phyloP scores from a whole-genome alignment of 768 basidiomycete species.

The Naganishia antarctica region DNA sequence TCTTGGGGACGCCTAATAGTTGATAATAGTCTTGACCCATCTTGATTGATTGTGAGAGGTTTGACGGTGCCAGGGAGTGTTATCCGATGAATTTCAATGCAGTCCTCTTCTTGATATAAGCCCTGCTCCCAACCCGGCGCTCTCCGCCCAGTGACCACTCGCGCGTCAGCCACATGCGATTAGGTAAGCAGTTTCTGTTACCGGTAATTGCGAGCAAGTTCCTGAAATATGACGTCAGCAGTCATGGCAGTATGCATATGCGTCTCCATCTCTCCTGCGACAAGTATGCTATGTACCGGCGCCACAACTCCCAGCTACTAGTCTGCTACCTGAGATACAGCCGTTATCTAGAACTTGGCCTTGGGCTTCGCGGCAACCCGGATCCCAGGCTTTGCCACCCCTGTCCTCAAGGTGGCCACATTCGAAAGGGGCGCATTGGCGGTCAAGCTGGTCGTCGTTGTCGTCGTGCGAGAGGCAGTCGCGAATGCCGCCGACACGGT shows the following conservation, averaged over 20 bases:
- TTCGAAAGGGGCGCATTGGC: background rate
- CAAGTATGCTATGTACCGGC: no score
- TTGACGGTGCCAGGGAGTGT: no score
- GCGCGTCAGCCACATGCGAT: slow-evolving; percentile 1
- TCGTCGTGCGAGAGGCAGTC: background rate
- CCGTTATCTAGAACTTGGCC: background rate
- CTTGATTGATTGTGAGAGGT: no score
- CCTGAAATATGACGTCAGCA: background rate
- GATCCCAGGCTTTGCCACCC: background rate
- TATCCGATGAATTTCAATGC: no score
- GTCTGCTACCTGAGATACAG: background rate
- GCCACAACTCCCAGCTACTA: no score
- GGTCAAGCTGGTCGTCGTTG: background rate
- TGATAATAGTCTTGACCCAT: no score
- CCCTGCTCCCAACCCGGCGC: background rate
- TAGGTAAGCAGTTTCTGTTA: background rate
- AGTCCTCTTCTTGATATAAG: background rate
- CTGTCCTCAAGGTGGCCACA: background rate
- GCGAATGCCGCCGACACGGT: background rate
- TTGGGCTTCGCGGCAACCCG: background rate
- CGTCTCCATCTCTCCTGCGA: no score
- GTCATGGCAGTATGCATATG: no score
- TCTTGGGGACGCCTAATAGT: slow-evolving; percentile 28
- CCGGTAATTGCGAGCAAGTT: slow-evolving; percentile 2
- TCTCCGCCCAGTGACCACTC: background rate